Base-by-base conservation (phyloP, 2,329 filamentous ascomycete species). In the Fusarium globosum region DNA sequence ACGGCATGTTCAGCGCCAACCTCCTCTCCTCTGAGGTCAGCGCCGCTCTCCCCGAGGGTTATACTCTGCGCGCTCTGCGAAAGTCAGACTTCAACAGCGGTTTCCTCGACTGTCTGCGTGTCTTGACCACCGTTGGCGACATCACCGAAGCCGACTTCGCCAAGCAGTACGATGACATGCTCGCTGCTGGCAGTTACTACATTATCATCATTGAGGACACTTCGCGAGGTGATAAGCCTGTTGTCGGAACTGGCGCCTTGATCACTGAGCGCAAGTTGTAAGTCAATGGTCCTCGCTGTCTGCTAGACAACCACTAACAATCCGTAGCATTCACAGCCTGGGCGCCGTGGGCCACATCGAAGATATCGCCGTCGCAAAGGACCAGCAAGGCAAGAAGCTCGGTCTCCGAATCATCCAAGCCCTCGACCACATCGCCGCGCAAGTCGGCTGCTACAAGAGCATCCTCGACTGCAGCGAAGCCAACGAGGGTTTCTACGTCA, bases 401-500 rank as follows among this genome's bases (percentile, higher is more conserved):
- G 96, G 96, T 9, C 86, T 98, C 80, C 90, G 94, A 76, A 92
- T 98, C 76, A 98, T 98, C 79, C 94, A 98, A 85, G 95, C 96
- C 13, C 88, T 99, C 80, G 95, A 98, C 83, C 93, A 88, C 81
- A 91, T 98, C 68, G 95, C 95, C 62, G 91, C 94, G 81, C 90
- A 94, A 81, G 92, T 96, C 65, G 96, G 96, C 62, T 98, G 96
- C 85, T 98, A 98, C 85, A 98, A 96, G 92, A 95, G 91, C 74
- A 98, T 99, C 77, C 89, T 98, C 74, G 96, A 98, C 83, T 99
- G 96, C 86, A 97, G 93, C 75, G 96, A 98, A 83, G 90, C 93
- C 77, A 99, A 98, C 82, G 95, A 97, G 83, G 96, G 95, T 28
- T 98, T 99, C 86, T 99, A 99, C 83, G 88, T 97, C 83, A 98